Evolutionary conservation across 345 rosid genomes (phyloP).

Genomic region (Citrus unshiu): DNA sequence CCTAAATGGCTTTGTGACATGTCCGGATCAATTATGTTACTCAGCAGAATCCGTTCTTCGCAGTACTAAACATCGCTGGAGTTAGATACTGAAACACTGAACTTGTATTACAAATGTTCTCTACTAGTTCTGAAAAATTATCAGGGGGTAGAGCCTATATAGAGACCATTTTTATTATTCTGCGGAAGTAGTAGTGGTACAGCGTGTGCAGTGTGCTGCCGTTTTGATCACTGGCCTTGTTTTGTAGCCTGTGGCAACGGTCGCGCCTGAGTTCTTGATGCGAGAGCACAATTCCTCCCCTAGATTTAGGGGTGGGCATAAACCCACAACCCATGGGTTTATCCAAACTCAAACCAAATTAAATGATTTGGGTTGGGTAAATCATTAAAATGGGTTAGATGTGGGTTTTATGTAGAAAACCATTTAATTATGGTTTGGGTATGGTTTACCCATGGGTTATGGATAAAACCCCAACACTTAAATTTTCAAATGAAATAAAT

Average conservation of each 20-base stretch:
- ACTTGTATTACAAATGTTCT: neutral
- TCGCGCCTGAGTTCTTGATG: slow-evolving; percentile 19
- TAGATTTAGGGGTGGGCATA: too few relatives aligned
- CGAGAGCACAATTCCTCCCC: neutral
- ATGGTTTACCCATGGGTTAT: too few relatives aligned
- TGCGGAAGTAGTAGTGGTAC: neutral
- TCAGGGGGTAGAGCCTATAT: neutral
- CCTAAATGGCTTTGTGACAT: too few relatives aligned
- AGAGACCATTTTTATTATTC: neutral
- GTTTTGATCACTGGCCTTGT: slow-evolving; percentile 11
- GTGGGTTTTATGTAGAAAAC: too few relatives aligned
- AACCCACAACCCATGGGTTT: too few relatives aligned
- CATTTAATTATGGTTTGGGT: too few relatives aligned
- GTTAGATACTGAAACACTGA: neutral
- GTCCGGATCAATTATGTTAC: too few relatives aligned
- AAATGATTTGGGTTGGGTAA: too few relatives aligned
- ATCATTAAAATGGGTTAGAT: too few relatives aligned
- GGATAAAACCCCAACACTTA: too few relatives aligned
- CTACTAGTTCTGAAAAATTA: neutral
- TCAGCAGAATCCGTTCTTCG: neutral
- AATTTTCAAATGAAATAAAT: too few relatives aligned
- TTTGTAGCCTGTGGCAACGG: slow-evolving; percentile 14
- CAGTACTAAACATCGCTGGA: neutral
- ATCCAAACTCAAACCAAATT: too few relatives aligned
- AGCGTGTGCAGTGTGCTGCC: neutral